phyloP scores from a whole-genome alignment of 495 filamentous ascomycete species.

The Tuber indicum region DNA sequence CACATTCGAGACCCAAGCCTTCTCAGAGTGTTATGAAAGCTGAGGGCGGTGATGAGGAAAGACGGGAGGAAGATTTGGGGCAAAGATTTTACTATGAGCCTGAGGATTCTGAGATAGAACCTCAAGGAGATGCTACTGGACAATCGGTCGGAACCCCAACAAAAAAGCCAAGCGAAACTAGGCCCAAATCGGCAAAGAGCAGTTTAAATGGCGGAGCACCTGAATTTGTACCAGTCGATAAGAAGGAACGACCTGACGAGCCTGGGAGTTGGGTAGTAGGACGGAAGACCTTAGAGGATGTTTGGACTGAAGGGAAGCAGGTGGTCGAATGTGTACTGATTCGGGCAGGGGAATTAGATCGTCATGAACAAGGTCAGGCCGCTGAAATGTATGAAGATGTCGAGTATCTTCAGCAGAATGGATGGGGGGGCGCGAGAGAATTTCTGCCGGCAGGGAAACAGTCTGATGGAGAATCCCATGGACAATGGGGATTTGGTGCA shows the following conservation, averaged over 20 bases:
- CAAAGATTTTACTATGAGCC: slow-evolving; percentile 37
- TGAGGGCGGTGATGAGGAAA: slow-evolving; percentile 26
- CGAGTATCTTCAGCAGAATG: slow-evolving; percentile 25
- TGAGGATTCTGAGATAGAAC: slow-evolving; percentile 21
- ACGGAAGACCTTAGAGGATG: slow-evolving; percentile 35
- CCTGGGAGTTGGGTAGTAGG: slow-evolving; percentile 17
- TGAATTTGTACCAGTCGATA: slow-evolving; percentile 21
- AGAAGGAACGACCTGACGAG: slow-evolving; percentile 6
- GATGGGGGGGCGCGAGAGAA: slow-evolving; percentile 18
- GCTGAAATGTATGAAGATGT: background rate
- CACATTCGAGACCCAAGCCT: slow-evolving; percentile 33
- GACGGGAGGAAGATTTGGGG: background rate
- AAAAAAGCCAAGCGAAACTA: background rate
- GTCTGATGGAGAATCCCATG: background rate
- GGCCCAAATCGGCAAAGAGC: slow-evolving; percentile 11
- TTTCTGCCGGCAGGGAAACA: slow-evolving; percentile 14
- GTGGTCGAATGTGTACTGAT: slow-evolving; percentile 32
- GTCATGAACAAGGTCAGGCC: slow-evolving; percentile 16
- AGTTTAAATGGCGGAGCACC: slow-evolving; percentile 18
- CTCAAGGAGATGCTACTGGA: background rate
- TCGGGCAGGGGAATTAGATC: slow-evolving; percentile 21
- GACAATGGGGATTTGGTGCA: slow-evolving; percentile 5
- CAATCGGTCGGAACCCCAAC: background rate
- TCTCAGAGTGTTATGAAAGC: slow-evolving; percentile 21
- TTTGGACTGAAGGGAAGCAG: slow-evolving; percentile 36